Percentiles rank a stretch among this genome's conserved stretches.
These are phyloP conservation scores for Botrytis sinoallii DNA, from an alignment of 2,329 filamentous ascomycete species.

Conservation along the genomic window DNA sequence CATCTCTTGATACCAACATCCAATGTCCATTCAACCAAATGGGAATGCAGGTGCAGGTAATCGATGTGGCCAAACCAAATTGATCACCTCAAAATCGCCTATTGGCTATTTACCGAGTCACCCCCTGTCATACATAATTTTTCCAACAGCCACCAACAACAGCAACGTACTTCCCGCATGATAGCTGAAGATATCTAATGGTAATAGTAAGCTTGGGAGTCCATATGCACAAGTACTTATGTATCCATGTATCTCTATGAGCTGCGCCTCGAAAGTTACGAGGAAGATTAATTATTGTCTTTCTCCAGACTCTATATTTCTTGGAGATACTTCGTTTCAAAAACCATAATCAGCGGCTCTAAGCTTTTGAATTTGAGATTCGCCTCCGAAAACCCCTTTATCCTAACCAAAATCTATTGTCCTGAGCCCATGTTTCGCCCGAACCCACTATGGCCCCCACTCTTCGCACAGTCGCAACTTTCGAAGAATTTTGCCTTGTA, in stretches of 20 bases:
- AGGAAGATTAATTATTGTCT: neutral
- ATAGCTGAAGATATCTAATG: neutral
- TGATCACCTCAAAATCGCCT: neutral
- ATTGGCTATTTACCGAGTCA: neutral
- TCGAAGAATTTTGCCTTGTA: neutral
- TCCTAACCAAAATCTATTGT: too few relatives aligned
- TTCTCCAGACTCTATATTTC: neutral
- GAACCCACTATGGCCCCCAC: neutral
- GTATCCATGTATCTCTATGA: neutral
- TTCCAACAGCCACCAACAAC: slow-evolving; percentile 1
- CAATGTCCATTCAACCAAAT: neutral
- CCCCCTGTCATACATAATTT: neutral
- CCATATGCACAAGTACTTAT: neutral
- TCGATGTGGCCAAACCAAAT: neutral
- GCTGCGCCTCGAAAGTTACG: neutral
- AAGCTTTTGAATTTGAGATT: neutral
- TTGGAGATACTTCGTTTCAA: neutral
- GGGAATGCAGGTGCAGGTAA: neutral
- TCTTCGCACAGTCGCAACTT: neutral
- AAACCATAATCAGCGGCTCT: neutral
- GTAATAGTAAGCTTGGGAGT: neutral
- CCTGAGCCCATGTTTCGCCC: neutral
- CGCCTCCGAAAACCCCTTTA: fast-evolving
- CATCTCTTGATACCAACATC: neutral
- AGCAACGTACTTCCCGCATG: neutral